Evolutionary conservation across 176 grass and related monocot genomes (phyloP).

Genomic region (Areca catechu): DNA sequence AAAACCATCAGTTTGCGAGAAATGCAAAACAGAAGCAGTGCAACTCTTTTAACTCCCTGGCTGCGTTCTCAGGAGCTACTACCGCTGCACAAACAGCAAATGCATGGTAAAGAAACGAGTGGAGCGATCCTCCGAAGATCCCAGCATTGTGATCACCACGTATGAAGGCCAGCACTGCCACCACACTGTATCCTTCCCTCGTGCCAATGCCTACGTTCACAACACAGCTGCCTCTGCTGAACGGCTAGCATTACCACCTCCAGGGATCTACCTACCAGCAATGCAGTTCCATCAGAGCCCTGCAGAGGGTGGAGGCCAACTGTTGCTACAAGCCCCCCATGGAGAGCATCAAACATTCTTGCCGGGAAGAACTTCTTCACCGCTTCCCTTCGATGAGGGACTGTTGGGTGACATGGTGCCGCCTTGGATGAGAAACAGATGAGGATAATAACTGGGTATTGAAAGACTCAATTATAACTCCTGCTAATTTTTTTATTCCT

Average conservation of each 20-base stretch:
- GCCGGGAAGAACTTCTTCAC: background rate
- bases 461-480: too few relatives aligned
- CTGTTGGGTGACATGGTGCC: slow-evolving; percentile 77
- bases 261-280: background rate
- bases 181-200: slow-evolving; percentile 7
- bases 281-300: slow-evolving; percentile 15
- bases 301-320: slow-evolving; percentile 7
- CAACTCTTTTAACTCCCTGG: background rate
- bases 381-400: slow-evolving; percentile 31
- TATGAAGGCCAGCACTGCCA: slow-evolving; percentile 96
- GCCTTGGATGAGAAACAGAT: slow-evolving; percentile 56
- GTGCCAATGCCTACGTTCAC: slow-evolving; percentile 16
- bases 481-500: too few relatives aligned
- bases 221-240: slow-evolving; percentile 27
- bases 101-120: slow-evolving; percentile 96
- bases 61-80: slow-evolving; percentile 62
- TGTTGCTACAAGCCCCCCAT: background rate
- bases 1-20: too few relatives aligned
- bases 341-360: slow-evolving; percentile 1
- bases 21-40: background rate
- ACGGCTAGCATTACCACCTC: slow-evolving; percentile 28
- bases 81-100: slow-evolving; percentile 72
- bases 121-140: slow-evolving; percentile 67
- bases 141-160: slow-evolving; percentile 73
- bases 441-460: background rate